Conservation (phyloP, 108 stramenopile genomes). For the Fragilaria crotonensis region DNA sequence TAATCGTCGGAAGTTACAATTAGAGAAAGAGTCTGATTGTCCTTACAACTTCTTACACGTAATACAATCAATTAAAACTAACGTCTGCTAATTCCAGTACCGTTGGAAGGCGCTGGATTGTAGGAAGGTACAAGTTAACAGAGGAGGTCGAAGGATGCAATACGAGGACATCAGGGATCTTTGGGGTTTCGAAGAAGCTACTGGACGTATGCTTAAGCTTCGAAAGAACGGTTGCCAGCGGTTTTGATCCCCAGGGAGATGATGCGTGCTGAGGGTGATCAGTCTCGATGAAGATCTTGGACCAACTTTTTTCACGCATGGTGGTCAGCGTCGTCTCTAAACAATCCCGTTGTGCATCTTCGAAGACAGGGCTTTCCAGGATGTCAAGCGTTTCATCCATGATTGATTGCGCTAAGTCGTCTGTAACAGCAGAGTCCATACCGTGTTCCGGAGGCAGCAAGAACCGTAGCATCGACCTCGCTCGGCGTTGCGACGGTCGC, state of each 20-base stretch:
- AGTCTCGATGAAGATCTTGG: slow-evolving; percentile 14
- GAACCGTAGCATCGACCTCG: slow-evolving; percentile 13
- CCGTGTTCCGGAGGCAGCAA: slow-evolving; percentile 22
- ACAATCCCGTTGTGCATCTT: slow-evolving; percentile 22
- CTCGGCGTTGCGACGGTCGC: not conserved
- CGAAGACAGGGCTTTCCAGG: slow-evolving; percentile 38
- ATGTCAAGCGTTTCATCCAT: slow-evolving; percentile 45
- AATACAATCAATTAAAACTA: slow-evolving; percentile 22
- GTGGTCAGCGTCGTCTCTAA: slow-evolving; percentile 24
- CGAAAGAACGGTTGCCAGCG: slow-evolving; percentile 30
- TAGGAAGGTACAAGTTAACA: slow-evolving; percentile 25
- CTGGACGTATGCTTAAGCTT: slow-evolving; percentile 22
- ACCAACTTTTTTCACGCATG: slow-evolving; percentile 18
- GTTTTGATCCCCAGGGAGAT: slow-evolving; percentile 4
- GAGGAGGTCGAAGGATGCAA: not conserved
- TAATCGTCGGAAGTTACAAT: too few species aligned
- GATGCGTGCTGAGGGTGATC: not conserved
- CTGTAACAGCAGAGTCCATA: slow-evolving; percentile 1
- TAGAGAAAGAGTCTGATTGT: too few species aligned
- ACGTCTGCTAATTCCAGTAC: slow-evolving; percentile 30
- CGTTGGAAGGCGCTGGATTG: slow-evolving; percentile 17
- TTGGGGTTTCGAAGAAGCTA: slow-evolving; percentile 25
- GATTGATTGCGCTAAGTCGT: slow-evolving; percentile 31
- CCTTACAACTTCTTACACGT: too few species aligned
- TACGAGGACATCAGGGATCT: slow-evolving; percentile 5